Evolutionary conservation across 768 basidiomycete genomes (phyloP), one percentile per base, ranked within the genome.

Genomic region (Leucocoprinus leucothites): DNA sequence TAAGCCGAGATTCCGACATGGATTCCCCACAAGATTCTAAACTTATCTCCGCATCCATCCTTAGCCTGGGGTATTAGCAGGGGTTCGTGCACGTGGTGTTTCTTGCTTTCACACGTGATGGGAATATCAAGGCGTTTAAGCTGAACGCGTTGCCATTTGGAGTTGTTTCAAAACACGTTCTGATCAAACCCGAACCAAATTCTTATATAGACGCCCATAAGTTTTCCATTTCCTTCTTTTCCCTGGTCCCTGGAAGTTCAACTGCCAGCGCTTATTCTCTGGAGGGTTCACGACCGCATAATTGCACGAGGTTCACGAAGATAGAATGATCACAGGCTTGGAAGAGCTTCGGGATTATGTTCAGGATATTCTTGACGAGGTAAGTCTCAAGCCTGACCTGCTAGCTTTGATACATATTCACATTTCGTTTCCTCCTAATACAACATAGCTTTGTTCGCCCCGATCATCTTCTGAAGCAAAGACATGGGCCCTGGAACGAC

Each of bases 341-440:
- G 43, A 54, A 43, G 45, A 56, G 26, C 69, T 85, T 75, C 74
- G 74, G 41, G 69, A 72, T 41, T 70, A 70, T 46, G 67, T 91
- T 21, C 81, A 84, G 61, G 77, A 82, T 53, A 77, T 85, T 26
- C 71, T 91, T 44, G 89, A 91, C 64, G 82, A 86, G 59, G 90
- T 90, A 67, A 58, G 83, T 66, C 40, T 3, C n/a, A 21, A 52
- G 41, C 36, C 41, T 43, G 38, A 38, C 11, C 16, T 8, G 11
- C 31, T 21, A 36, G 21, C 38, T 21, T 19, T 46, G 22, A 16
- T 11, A 4, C 41, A 19, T 26, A 14, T 41, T 28, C 34, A 18
- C 18, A 9, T 11, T 28, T 26, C 18, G 19, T 25, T 35, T 59
- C 45, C 43, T 36, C 54, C 42, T 40, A 53, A 36, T 13, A 28